Evolutionary conservation across 441 rosid species (phyloP).

Genomic region (Eugenia klotzschiana): DNA sequence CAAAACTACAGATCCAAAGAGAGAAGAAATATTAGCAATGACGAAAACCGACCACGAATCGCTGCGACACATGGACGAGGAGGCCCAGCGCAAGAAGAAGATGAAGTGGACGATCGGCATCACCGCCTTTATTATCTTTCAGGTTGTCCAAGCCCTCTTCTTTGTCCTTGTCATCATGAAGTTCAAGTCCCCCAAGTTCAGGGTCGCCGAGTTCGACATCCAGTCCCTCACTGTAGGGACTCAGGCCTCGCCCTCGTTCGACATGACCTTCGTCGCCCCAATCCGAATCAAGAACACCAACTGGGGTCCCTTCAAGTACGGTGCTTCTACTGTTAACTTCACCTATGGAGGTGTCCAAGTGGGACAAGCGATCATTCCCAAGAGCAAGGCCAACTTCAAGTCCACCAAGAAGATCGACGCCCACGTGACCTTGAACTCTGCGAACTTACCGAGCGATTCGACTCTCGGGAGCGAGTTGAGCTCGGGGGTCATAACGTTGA

Average conservation of each 20-base stretch:
- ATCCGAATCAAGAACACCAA: conserved; percentile 4
- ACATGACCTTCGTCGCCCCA: neutral
- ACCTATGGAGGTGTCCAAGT: neutral
- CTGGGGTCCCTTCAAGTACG: conserved; percentile 7
- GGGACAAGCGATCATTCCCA: neutral
- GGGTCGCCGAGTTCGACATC: neutral
- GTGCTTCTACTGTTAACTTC: neutral
- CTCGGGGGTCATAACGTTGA: neutral
- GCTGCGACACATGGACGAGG: neutral
- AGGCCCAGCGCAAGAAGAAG: conserved; percentile 1
- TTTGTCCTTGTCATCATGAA: neutral
- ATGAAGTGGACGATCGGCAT: conserved; percentile 1
- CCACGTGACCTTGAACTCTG: neutral
- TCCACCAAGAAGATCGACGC: conserved; percentile 2
- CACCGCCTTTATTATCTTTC: neutral
- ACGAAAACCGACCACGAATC: neutral
- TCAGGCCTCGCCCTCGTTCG: neutral
- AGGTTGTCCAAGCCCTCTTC: neutral
- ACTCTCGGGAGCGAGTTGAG: neutral
- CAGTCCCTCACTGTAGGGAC: neutral
- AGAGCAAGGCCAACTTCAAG: conserved; percentile 3
- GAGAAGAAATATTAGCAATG: neutral
- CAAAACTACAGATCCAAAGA: neutral
- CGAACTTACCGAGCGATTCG: neutral
- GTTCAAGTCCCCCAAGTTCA: conserved; percentile 5